Percentiles rank a stretch among this genome's conserved stretches.
Evolutionary conservation across 2,329 filamentous ascomycete species (phyloP).

Genomic region (Mycogone perniciosa): DNA sequence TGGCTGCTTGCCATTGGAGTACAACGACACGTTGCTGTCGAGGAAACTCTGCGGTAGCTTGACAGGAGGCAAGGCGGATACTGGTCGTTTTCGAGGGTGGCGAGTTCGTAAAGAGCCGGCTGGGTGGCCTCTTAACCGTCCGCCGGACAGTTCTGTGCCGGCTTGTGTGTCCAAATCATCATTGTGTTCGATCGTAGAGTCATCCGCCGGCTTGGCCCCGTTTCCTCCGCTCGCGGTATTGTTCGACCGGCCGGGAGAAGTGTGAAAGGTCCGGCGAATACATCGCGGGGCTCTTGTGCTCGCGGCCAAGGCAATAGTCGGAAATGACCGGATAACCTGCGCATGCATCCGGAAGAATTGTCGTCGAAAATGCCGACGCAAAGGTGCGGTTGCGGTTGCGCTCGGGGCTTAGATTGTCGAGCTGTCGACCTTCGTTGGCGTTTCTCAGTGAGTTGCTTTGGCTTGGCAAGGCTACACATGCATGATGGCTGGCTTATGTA

Average conservation of each 20-base stretch:
- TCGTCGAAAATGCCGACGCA: conserved; percentile 16
- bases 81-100: conserved; percentile 26
- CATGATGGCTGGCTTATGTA: background rate
- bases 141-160: conserved; percentile 21
- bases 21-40: conserved; percentile 39
- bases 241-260: conserved; percentile 16
- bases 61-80: conserved; percentile 42
- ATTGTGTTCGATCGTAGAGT: conserved; percentile 21
- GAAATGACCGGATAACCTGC: conserved; percentile 25
- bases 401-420: background rate
- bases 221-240: conserved; percentile 2
- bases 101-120: conserved; percentile 25
- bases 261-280: conserved; percentile 18
- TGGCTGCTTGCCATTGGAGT: conserved; percentile 21
- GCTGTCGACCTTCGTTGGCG: background rate
- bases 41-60: conserved; percentile 54
- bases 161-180: conserved; percentile 23
- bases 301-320: conserved; percentile 19
- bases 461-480: background rate
- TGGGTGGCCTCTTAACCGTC: conserved; percentile 22
- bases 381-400: conserved; percentile 8
- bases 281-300: conserved; percentile 20
- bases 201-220: conserved; percentile 24
- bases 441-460: background rate
- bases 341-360: conserved; percentile 26